These are phyloP conservation scores for Petrea volubilis DNA, from an alignment of 257 asterid species.

Conservation along the genomic window DNA sequence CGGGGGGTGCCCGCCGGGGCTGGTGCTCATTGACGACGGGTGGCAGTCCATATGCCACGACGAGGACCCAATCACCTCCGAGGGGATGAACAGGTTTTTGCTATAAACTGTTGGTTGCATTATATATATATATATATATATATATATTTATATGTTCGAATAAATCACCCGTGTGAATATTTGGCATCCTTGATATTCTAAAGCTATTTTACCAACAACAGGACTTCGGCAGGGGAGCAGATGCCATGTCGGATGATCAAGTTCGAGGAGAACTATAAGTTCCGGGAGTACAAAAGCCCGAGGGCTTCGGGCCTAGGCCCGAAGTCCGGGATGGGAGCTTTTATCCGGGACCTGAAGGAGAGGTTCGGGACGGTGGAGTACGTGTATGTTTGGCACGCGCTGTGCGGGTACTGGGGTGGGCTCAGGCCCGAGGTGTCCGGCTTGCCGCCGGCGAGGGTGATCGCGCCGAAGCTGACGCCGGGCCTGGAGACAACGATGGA, in stretches of 20 bases:
- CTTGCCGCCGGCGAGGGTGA: conserved; percentile 61
- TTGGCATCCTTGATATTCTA: too few relatives aligned
- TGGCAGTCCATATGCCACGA: conserved; percentile 77
- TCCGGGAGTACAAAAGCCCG: conserved; percentile 68
- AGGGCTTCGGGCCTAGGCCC: conserved; percentile 25
- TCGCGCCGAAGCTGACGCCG: conserved; percentile 68
- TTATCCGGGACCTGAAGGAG: conserved; percentile 65
- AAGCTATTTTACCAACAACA: too few relatives aligned
- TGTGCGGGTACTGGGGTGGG: conserved; percentile 98
- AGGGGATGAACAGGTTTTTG: conserved; percentile 78
- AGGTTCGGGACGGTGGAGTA: conserved; percentile 59
- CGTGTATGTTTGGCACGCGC: conserved; percentile 95
- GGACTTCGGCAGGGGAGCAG: conserved; percentile 94
- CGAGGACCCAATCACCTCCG: conserved; percentile 65
- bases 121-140: too few relatives aligned
- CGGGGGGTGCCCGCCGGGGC: conserved; percentile 97
- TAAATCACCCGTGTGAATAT: too few relatives aligned
- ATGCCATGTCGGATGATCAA: conserved; percentile 88
- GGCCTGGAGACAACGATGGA: conserved; percentile 88
- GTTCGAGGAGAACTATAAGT: conserved; percentile 79
- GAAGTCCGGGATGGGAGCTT: conserved; percentile 61
- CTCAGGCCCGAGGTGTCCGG: conserved; percentile 54
- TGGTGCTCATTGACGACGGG: conserved; percentile 83
- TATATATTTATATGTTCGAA: too few relatives aligned
- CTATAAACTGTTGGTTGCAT: too few relatives aligned